These are phyloP conservation scores for Orbilia javanica DNA, from an alignment of 2,329 filamentous ascomycete genomes.

Conservation along the genomic window DNA sequence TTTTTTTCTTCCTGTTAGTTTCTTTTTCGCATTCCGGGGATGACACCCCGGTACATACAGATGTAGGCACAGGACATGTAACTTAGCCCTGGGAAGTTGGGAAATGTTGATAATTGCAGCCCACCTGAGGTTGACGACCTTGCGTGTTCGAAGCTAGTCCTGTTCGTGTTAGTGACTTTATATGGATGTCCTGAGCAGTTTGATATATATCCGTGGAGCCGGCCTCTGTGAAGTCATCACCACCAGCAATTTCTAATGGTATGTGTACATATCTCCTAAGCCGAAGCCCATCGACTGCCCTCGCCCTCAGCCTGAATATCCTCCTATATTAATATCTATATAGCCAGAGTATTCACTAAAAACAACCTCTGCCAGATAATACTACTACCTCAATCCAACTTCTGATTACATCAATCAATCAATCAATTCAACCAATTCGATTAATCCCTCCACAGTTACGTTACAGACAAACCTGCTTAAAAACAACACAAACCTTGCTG, in stretches of 20 bases:
- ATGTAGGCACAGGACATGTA: slow-evolving; percentile 29
- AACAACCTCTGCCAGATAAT: slow-evolving; percentile 37
- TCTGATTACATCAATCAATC: not conserved
- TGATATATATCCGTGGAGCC: slow-evolving; percentile 59
- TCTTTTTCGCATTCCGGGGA: slow-evolving; percentile 54
- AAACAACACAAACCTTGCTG: slow-evolving; percentile 43
- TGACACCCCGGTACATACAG: slow-evolving; percentile 26
- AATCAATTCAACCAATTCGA: not conserved
- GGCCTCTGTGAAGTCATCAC: slow-evolving; percentile 58
- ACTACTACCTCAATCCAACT: slow-evolving; percentile 40
- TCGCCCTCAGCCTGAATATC: slow-evolving; percentile 6
- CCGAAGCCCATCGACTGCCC: slow-evolving; percentile 16
- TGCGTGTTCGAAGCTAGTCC: slow-evolving; percentile 48
- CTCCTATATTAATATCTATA: no score
- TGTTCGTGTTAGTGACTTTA: slow-evolving; percentile 24
- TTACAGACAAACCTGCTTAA: not conserved
- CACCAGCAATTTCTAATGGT: slow-evolving; percentile 58
- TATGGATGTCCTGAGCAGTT: slow-evolving; percentile 39
- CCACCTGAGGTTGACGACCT: slow-evolving; percentile 41
- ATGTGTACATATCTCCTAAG: slow-evolving; percentile 33
- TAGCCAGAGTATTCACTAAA: slow-evolving; percentile 25
- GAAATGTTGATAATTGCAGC: slow-evolving; percentile 19
- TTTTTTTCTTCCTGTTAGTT: no score
- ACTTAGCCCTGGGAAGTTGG: slow-evolving; percentile 26
- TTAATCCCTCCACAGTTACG: not conserved